Percentiles rank a stretch among this genome's conserved stretches.
These are phyloP conservation scores for Galeopsis tetrahit DNA, from an alignment of 257 asterid species.

Conservation along the genomic window DNA sequence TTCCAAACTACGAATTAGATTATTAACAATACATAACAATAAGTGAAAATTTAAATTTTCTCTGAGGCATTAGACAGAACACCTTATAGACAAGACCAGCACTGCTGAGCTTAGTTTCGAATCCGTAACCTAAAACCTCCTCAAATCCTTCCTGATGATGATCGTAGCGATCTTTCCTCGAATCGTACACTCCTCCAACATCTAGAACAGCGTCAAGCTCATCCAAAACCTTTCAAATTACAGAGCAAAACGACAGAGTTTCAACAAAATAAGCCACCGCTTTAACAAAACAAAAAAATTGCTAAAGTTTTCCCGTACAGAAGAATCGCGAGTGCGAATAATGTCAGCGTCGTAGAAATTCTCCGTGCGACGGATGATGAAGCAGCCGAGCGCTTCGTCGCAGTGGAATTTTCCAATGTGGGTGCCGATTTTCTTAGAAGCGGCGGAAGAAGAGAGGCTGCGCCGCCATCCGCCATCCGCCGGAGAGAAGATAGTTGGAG, in stretches of 20 bases:
- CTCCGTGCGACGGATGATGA: conserved; percentile 27
- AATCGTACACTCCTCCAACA: conserved; percentile 51
- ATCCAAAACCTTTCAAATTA: conserved; percentile 19
- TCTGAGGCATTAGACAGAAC: too few relatives aligned
- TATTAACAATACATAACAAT: neutral
- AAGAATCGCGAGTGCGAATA: too few relatives aligned
- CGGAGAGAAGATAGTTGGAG: conserved; percentile 3
- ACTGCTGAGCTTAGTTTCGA: too few relatives aligned
- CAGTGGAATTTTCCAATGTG: conserved; percentile 22
- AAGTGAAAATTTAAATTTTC: neutral
- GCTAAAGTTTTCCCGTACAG: neutral
- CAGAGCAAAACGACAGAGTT: neutral
- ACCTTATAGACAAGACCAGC: too few relatives aligned
- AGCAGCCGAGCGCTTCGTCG: conserved; percentile 36
- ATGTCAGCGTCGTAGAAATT: neutral
- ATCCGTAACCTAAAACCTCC: too few relatives aligned
- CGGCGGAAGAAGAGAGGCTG: neutral
- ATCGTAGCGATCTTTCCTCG: conserved; percentile 20
- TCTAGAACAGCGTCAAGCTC: conserved; percentile 49
- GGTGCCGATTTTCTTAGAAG: too few relatives aligned
- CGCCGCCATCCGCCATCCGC: conserved; percentile 31
- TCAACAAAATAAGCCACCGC: neutral
- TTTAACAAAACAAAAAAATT: neutral
- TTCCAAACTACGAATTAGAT: neutral
- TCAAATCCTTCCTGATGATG: too few relatives aligned